Evolutionary conservation across 257 asterid genomes (phyloP).

Genomic region (Fraxinus pennsylvanica): DNA sequence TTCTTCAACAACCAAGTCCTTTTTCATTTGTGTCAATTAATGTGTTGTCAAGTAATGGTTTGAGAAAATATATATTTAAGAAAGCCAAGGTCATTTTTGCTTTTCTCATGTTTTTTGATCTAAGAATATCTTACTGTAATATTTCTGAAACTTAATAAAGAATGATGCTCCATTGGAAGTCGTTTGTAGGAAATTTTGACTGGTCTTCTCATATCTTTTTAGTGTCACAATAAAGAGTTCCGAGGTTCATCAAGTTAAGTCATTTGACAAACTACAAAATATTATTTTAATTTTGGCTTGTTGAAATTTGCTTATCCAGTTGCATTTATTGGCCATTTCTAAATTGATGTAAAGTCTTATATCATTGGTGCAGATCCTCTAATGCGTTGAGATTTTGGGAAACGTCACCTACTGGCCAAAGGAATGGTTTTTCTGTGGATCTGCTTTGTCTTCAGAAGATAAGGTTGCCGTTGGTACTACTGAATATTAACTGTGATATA

Average conservation of each 20-base stretch:
- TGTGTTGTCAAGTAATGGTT: too few species aligned
- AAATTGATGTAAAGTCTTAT: neutral
- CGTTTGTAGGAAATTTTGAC: too few species aligned
- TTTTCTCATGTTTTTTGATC: too few species aligned
- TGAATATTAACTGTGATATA: neutral
- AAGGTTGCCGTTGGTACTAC: constrained; percentile 63
- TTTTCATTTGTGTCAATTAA: neutral
- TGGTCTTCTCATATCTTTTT: too few species aligned
- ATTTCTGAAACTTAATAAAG: too few species aligned
- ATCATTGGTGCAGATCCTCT: constrained; percentile 43
- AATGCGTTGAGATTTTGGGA: constrained; percentile 42
- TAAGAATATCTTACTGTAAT: too few species aligned
- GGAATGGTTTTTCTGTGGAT: constrained; percentile 81
- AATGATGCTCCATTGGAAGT: too few species aligned
- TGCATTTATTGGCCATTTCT: neutral
- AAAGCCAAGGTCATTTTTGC: neutral
- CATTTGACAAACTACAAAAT: neutral
- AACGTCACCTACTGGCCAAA: constrained; percentile 40
- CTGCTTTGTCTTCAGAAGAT: constrained; percentile 77
- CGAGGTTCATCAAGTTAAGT: neutral
- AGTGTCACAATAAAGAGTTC: neutral
- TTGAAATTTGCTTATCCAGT: neutral
- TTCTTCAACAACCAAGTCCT: neutral
- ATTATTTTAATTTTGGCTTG: neutral
- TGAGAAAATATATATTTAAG: neutral